Conservation (phyloP, 163 green algal species). For the Coccomyxa subellipsoidea region DNA sequence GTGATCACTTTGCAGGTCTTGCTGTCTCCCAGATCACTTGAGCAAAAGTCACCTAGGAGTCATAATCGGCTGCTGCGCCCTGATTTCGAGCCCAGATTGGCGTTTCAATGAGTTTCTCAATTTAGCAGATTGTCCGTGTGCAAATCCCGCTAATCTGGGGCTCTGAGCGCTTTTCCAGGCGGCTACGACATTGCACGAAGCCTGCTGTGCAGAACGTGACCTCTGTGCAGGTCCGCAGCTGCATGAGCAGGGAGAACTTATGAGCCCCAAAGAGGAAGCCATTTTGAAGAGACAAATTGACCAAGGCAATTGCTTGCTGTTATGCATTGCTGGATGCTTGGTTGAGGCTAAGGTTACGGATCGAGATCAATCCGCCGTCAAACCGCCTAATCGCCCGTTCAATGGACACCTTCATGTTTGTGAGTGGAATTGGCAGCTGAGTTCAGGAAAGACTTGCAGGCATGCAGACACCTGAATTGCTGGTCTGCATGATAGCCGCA, state of each 20-base stretch:
- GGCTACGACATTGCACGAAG: neutral
- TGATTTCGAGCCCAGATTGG: neutral
- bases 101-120: neutral
- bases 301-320: neutral
- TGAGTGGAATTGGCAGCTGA: too few species aligned
- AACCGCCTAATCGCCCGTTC: too few species aligned
- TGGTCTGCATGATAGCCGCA: too few species aligned
- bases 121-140: neutral
- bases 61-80: constrained; percentile 1
- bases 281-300: neutral
- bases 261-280: neutral
- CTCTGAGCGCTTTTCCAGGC: neutral
- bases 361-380: too few species aligned
- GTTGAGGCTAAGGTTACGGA: too few species aligned
- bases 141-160: neutral
- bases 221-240: neutral
- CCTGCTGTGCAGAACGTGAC: neutral
- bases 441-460: too few species aligned
- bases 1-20: neutral
- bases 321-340: neutral
- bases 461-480: too few species aligned
- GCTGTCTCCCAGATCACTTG: neutral
- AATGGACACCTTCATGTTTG: too few species aligned
- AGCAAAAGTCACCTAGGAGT: neutral
- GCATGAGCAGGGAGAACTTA: neutral